A percentile compares a stretch with the other conserved stretches of the same genome.
Evolutionary conservation across 83 land plant genomes (phyloP).

Genomic region (Diphasiastrum complanatum): DNA sequence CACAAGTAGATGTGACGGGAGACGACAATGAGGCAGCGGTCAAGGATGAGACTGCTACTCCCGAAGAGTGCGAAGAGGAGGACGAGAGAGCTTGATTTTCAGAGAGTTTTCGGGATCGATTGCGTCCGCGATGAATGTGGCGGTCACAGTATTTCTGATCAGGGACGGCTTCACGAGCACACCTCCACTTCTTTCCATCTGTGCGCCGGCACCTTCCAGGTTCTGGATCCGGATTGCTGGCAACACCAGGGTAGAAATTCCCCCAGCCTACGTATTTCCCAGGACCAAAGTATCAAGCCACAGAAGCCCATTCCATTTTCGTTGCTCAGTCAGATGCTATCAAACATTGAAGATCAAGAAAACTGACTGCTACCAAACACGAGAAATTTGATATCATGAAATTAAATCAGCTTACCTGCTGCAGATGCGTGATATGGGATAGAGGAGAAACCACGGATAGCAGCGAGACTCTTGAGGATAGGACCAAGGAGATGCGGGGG

Average conservation of each 20-base stretch:
- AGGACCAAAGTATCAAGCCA: background rate
- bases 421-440: slow-evolving; percentile 21
- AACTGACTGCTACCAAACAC: slow-evolving; percentile 17
- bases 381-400: too few relatives aligned
- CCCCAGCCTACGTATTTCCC: slow-evolving; percentile 43
- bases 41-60: too few relatives aligned
- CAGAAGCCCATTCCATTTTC: background rate
- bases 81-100: slow-evolving; percentile 19
- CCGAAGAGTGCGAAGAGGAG: too few relatives aligned
- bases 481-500: slow-evolving; percentile 29
- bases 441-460: slow-evolving; percentile 12
- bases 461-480: slow-evolving; percentile 27
- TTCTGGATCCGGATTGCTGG: slow-evolving; percentile 79
- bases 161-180: slow-evolving; percentile 73
- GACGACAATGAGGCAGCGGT: slow-evolving; percentile 22
- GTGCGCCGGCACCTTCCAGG: slow-evolving; percentile 94
- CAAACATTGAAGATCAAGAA: background rate
- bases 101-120: slow-evolving; percentile 61
- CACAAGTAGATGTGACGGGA: too few relatives aligned
- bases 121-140: slow-evolving; percentile 91
- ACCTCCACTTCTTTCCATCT: slow-evolving; percentile 97
- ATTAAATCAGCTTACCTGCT: too few relatives aligned
- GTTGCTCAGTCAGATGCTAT: background rate
- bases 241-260: slow-evolving; percentile 50
- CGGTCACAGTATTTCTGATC: slow-evolving; percentile 97